Percentiles rank a stretch among this genome's conserved stretches.
phyloP scores from a whole-genome alignment of 352 stramenopile genomes.

The Pythium periplocum region DNA sequence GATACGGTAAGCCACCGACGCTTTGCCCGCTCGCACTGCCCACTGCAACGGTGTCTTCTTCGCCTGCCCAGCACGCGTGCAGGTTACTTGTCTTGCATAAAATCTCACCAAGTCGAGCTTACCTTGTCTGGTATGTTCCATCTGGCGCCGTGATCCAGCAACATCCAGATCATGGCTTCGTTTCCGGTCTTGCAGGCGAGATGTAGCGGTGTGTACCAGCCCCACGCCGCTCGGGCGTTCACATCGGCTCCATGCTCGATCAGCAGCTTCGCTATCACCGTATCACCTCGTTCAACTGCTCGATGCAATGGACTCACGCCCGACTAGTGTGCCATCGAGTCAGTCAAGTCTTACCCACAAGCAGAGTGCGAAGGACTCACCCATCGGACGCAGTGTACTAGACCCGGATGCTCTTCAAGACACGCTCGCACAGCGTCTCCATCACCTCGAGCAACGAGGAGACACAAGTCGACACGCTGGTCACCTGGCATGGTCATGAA shows the following conservation, averaged over 20 bases:
- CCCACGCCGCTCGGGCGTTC: slow-evolving; percentile 63
- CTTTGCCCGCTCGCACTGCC: slow-evolving; percentile 58
- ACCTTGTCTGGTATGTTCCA: slow-evolving; percentile 64
- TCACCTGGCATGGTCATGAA: too few relatives aligned
- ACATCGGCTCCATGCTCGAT: slow-evolving; percentile 38
- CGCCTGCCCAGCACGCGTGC: not conserved
- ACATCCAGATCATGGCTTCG: slow-evolving; percentile 53
- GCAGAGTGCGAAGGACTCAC: slow-evolving; percentile 17
- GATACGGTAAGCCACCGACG: slow-evolving; percentile 64
- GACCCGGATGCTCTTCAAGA: slow-evolving; percentile 24
- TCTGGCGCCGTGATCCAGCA: slow-evolving; percentile 53
- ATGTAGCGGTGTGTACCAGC: slow-evolving; percentile 76
- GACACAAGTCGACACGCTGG: slow-evolving; percentile 30
- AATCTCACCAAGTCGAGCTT: not conserved
- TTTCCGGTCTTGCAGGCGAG: slow-evolving; percentile 65
- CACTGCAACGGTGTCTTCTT: slow-evolving; percentile 73
- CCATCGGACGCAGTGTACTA: slow-evolving; percentile 55
- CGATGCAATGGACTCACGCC: slow-evolving; percentile 60
- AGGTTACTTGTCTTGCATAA: not conserved
- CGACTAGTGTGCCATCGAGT: slow-evolving; percentile 29
- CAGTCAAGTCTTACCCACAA: too few relatives aligned
- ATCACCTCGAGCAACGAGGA: slow-evolving; percentile 47
- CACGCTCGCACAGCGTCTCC: slow-evolving; percentile 22
- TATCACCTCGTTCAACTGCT: slow-evolving; percentile 38
- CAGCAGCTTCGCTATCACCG: slow-evolving; percentile 40